phyloP scores from a whole-genome alignment of 2,329 filamentous ascomycete species.

The Pseudogymnoascus sp. region DNA sequence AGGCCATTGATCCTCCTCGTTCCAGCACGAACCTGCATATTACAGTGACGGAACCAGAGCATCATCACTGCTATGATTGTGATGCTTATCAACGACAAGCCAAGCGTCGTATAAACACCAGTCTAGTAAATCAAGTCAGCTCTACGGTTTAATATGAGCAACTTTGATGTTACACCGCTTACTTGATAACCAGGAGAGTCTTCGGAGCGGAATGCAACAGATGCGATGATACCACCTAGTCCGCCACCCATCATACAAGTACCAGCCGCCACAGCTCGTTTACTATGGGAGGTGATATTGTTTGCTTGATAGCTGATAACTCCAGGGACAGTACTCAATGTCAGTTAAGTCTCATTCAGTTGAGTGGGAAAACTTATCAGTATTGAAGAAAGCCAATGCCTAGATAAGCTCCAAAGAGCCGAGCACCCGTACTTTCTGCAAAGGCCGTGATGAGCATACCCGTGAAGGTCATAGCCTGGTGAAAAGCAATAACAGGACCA shows the following conservation, averaged over 20 bases:
- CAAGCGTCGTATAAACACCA: not conserved
- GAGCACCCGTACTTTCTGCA: not conserved
- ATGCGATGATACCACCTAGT: constrained; percentile 6
- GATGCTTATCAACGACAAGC: not conserved
- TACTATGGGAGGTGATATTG: constrained; percentile 15
- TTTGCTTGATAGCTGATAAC: constrained; percentile 36
- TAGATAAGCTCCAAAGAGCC: not conserved
- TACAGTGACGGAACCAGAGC: not conserved
- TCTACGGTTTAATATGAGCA: not conserved
- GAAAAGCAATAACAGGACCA: not conserved
- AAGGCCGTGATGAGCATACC: not conserved
- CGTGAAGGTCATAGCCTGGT: constrained; percentile 14
- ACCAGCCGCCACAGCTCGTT: not conserved
- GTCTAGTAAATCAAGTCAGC: not conserved
- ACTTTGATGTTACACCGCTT: not conserved
- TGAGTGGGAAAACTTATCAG: not conserved
- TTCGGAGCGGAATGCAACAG: not conserved
- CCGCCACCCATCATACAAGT: not conserved
- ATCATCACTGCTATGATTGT: not conserved
- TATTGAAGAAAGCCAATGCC: not conserved
- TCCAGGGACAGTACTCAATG: not conserved
- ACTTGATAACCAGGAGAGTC: not conserved
- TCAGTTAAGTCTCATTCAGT: not conserved
- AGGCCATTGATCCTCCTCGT: not conserved
- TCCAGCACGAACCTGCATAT: not conserved